Evolutionary conservation across 305 asterid species (phyloP).

Genomic region (Solanum hybrid): DNA sequence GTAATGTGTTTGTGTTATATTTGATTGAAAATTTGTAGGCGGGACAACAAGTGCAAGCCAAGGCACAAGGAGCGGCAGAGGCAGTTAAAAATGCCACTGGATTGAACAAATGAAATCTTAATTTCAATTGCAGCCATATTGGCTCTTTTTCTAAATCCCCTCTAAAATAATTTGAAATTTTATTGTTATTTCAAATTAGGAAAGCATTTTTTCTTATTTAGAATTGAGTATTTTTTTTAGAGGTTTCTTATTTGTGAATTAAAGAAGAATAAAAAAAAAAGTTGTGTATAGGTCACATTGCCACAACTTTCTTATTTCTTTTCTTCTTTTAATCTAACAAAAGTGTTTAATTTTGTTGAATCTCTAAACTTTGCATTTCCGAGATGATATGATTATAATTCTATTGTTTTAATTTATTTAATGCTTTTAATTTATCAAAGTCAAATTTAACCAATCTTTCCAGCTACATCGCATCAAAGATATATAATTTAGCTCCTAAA

Average conservation of each 20-base stretch:
- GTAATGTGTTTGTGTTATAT: neutral
- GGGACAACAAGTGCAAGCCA: slow-evolving; percentile 43
- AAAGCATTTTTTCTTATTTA: neutral
- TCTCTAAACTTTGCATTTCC: neutral
- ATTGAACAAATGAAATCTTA: slow-evolving; percentile 35
- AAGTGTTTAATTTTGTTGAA: neutral
- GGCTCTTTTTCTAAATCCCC: neutral
- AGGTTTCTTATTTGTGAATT: neutral
- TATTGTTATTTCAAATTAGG: neutral
- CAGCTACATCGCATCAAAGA: neutral
- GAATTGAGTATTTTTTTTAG: neutral
- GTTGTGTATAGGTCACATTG: neutral
- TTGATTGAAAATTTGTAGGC: slow-evolving; percentile 15
- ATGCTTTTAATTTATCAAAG: neutral
- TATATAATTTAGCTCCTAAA: neutral
- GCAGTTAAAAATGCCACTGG: slow-evolving; percentile 68
- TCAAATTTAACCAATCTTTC: neutral
- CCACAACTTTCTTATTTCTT: neutral
- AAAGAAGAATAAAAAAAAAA: neutral
- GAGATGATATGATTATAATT: neutral
- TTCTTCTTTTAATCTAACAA: neutral
- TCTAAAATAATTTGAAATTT: neutral
- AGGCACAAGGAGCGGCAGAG: slow-evolving; percentile 59
- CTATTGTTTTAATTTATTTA: neutral
- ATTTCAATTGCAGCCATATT: neutral